Evolutionary conservation across 2,329 filamentous ascomycete genomes (phyloP), one percentile per base, ranked within the genome.

Genomic region (Rutstroemia sp.): DNA sequence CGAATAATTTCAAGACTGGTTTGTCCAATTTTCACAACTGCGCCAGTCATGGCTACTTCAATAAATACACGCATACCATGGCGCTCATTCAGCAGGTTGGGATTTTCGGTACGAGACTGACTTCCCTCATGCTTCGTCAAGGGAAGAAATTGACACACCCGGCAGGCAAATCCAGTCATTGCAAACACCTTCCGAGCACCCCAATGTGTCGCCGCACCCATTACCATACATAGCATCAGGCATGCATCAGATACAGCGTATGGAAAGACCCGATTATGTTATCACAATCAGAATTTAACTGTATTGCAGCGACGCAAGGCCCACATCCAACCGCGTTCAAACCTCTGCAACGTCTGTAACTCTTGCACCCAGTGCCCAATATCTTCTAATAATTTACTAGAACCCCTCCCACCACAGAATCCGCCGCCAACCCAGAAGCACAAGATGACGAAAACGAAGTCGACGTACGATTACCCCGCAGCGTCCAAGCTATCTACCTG

Each of bases 401-500:
- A 44, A 49, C 34, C 38, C 52, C 52, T 47, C 54, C 49, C 21
- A 16, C 19, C 19, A 37, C 21, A 52, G 48, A 37, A 23, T 6
- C 25, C 23, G 12, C 23, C 10, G 39, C 39, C 39, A 18, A 18
- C 9, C 9, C 19, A 9, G 54, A 47, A 38, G 48, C 45, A 46
- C 27, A 34, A 23, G 49, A 52, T 16, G 53, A 51, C 9, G 21
- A 39, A 14, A 30, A 6, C 3, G 37, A 41, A 23, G n/a, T 49
- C 44, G 52, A 54, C 25, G 54, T 64, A n/a, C 86, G 89, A 61
- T 76, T 88, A 41, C 92, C 92, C 39, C 83, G 90, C 66, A 82
- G 86, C 61, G 83, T 97, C 30, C 88, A 95, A 75, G 89, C 92
- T 39, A 77, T 95, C 46, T 94, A 95, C 73, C 81, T 96, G 50